Percentiles rank a stretch among this genome's conserved stretches.
These are phyloP conservation scores for Penicillium coprophilum DNA, from an alignment of 495 filamentous ascomycete species.

Conservation along the genomic window DNA sequence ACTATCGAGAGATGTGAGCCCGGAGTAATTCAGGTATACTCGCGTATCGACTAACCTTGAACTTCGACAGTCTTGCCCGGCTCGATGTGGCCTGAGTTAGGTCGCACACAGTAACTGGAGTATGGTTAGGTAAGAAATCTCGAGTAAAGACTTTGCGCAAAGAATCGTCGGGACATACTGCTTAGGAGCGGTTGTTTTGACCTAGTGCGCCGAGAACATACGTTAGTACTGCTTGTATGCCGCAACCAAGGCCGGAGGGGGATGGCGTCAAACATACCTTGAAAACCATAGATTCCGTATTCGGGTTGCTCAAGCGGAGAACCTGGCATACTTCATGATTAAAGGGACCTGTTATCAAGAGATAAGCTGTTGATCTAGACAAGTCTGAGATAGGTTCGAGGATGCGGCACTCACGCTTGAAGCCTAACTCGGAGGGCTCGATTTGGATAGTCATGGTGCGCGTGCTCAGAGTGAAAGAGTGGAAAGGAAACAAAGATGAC, in stretches of 20 bases:
- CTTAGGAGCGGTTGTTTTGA: conserved; percentile 98
- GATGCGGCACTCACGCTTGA: conserved; percentile 69
- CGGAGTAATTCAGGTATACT: background rate
- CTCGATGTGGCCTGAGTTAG: conserved; percentile 94
- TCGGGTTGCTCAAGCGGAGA: conserved; percentile 76
- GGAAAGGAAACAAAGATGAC: background rate
- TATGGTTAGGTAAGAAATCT: conserved; percentile 26
- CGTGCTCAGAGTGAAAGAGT: conserved; percentile 7
- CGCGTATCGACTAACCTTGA: conserved; percentile 62
- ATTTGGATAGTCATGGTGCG: conserved; percentile 88
- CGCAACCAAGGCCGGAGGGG: conserved; percentile 14
- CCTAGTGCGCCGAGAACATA: conserved; percentile 50
- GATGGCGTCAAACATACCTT: conserved; percentile 68
- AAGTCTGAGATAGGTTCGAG: conserved; percentile 5
- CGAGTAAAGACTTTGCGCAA: background rate
- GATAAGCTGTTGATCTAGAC: conserved; percentile 21
- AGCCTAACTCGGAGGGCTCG: conserved; percentile 86
- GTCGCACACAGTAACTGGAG: conserved; percentile 92
- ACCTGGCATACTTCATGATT: conserved; percentile 84
- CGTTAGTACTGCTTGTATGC: conserved; percentile 22
- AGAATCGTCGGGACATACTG: conserved; percentile 64
- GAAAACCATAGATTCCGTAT: conserved; percentile 81
- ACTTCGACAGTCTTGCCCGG: conserved; percentile 86
- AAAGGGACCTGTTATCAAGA: conserved; percentile 72
- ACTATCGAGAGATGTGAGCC: conserved; percentile 53